Percentiles rank a stretch among this genome's conserved stretches.
These are phyloP conservation scores for Rheum nobile DNA, from an alignment of 148 eudicot species.

Conservation along the genomic window DNA sequence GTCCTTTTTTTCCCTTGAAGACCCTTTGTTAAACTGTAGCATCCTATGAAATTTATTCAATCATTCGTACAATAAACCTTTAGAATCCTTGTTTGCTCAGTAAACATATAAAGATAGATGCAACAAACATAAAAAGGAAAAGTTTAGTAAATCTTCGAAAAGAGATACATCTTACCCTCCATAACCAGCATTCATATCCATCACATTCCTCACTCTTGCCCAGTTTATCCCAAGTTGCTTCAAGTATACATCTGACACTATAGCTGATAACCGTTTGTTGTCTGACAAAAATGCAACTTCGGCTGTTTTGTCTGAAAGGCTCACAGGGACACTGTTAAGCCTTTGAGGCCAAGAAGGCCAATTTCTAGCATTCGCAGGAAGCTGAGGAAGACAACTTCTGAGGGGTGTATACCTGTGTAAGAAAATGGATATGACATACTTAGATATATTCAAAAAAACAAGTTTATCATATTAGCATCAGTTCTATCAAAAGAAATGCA, in stretches of 20 bases:
- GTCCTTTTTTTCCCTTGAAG: neutral
- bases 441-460: neutral
- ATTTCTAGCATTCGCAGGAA: slow-evolving; percentile 29
- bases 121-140: neutral
- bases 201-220: slow-evolving; percentile 72
- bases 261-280: slow-evolving; percentile 57
- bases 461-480: neutral
- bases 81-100: no score
- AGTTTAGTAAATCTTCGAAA: neutral
- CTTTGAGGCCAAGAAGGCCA: slow-evolving; percentile 96
- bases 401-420: slow-evolving; percentile 66
- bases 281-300: slow-evolving; percentile 43
- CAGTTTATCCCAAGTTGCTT: slow-evolving; percentile 55
- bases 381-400: slow-evolving; percentile 55
- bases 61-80: no score
- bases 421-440: neutral
- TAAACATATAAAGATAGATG: neutral
- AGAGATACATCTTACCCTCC: slow-evolving; percentile 65
- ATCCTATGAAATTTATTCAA: neutral
- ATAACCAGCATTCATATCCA: slow-evolving; percentile 94
- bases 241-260: slow-evolving; percentile 63
- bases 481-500: slow-evolving; percentile 13
- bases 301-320: slow-evolving; percentile 43
- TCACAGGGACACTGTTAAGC: slow-evolving; percentile 46
- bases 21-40: neutral